Evolutionary conservation across 306 rosid genomes (phyloP).

Genomic region (Prunus mume): DNA sequence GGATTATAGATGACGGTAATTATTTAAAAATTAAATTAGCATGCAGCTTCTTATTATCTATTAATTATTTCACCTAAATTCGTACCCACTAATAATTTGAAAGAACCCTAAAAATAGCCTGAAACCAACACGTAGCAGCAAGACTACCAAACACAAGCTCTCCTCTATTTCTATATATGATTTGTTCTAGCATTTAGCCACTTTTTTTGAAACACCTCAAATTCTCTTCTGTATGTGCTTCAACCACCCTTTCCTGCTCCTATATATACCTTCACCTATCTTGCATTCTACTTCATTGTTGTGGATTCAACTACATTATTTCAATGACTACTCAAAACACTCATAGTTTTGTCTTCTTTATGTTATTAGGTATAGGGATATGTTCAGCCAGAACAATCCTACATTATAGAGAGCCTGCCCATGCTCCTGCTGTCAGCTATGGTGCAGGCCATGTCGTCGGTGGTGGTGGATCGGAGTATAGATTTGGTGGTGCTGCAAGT

Average conservation of each 20-base stretch:
- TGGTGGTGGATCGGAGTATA: constrained; percentile 30
- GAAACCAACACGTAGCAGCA: too few relatives aligned
- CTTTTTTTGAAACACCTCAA: constrained; percentile 8
- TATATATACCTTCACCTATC: constrained; percentile 35
- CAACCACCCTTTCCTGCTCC: constrained; percentile 40
- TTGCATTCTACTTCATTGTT: constrained; percentile 23
- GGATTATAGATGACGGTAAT: too few relatives aligned
- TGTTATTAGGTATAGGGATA: constrained; percentile 41
- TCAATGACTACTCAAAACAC: constrained; percentile 47
- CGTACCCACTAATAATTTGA: too few relatives aligned
- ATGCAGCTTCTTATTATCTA: too few relatives aligned
- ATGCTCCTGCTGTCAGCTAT: constrained; percentile 17
- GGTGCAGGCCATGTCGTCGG: constrained; percentile 25
- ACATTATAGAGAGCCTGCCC: constrained; percentile 24
- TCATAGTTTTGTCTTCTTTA: constrained; percentile 34
- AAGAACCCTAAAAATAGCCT: too few relatives aligned
- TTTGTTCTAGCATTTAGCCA: too few relatives aligned
- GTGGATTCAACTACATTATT: constrained; percentile 13
- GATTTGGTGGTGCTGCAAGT: constrained; percentile 19
- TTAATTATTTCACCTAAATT: too few relatives aligned
- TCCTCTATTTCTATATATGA: too few relatives aligned
- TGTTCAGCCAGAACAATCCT: constrained; percentile 56
- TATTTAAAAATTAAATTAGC: too few relatives aligned
- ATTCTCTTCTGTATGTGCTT: constrained; percentile 41
- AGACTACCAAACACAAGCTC: too few relatives aligned